phyloP scores from a whole-genome alignment of 2,329 filamentous ascomycete species.

The Alternaria longipes region DNA sequence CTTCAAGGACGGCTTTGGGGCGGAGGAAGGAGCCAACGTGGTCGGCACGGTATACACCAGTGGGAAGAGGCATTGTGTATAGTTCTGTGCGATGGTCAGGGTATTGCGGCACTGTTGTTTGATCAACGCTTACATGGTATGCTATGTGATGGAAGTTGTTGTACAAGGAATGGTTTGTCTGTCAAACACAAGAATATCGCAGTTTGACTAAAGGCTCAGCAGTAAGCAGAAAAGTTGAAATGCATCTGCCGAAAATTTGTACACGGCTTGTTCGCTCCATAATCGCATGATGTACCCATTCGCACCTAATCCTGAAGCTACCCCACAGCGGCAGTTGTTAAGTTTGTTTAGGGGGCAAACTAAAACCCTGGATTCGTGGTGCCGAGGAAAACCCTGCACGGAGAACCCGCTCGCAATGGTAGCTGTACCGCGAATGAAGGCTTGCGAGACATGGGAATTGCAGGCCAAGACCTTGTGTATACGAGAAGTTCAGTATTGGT shows the following conservation, averaged over 20 bases:
- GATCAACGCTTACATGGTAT: constrained; percentile 1
- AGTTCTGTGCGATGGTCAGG: constrained; percentile 7
- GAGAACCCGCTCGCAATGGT: constrained; percentile 8
- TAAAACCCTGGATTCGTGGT: constrained; percentile 17
- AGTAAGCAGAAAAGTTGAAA: constrained; percentile 1
- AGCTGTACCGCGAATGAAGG: not conserved
- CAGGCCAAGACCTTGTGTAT: not conserved
- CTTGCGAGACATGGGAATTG: not conserved
- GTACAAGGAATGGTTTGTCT: not conserved
- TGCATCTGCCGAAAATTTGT: constrained; percentile 16
- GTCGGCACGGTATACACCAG: constrained; percentile 59
- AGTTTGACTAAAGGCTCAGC: not conserved
- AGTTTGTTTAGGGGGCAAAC: constrained; percentile 13
- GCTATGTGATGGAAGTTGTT: not conserved
- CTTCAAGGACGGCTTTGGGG: constrained; percentile 60
- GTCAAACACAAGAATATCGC: not conserved
- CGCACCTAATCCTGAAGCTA: constrained; percentile 26
- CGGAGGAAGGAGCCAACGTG: constrained; percentile 66
- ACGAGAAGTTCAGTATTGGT: not conserved
- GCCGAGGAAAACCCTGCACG: constrained; percentile 19
- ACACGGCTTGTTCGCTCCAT: constrained; percentile 12
- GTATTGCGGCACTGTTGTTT: not conserved
- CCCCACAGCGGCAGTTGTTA: constrained; percentile 52
- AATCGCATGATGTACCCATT: constrained; percentile 16
- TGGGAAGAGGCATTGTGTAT: constrained; percentile 49